Percentiles rank a stretch among this genome's conserved stretches.
These are phyloP conservation scores for Hyaloscypha hepaticicola DNA, from an alignment of 495 filamentous ascomycete species.

Conservation along the genomic window DNA sequence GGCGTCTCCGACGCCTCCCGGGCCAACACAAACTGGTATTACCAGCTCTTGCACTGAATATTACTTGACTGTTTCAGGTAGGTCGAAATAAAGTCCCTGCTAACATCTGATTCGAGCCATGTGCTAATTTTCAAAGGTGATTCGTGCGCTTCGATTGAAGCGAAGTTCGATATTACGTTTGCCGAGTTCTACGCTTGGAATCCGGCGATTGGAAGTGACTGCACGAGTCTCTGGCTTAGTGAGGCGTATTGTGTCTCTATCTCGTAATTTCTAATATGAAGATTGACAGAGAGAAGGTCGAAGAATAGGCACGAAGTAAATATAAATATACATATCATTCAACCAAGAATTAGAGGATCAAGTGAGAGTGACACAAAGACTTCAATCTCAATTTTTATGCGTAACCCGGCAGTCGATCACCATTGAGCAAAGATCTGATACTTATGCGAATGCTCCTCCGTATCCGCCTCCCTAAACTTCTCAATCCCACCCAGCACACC, in stretches of 20 bases:
- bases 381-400: background rate
- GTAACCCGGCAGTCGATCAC: slow-evolving; percentile 20
- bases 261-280: background rate
- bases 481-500: slow-evolving; percentile 43
- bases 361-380: background rate
- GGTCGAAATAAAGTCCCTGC: background rate
- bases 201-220: slow-evolving; percentile 9
- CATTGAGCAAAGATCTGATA: slow-evolving; percentile 38
- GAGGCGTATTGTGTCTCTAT: slow-evolving; percentile 7
- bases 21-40: slow-evolving; percentile 19
- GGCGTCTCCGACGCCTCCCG: slow-evolving; percentile 1
- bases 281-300: background rate
- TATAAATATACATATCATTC: too few relatives aligned
- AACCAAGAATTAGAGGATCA: background rate
- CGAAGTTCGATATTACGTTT: slow-evolving; percentile 3
- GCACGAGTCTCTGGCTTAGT: background rate
- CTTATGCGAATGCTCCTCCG: slow-evolving; percentile 33
- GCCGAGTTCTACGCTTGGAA: slow-evolving; percentile 22
- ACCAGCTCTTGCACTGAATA: background rate
- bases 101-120: background rate
- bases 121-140: slow-evolving; percentile 1
- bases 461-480: slow-evolving; percentile 40
- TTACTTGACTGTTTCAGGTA: background rate
- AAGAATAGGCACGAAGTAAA: background rate
- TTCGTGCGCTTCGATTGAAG: slow-evolving; percentile 6